A percentile compares a stretch with the other conserved stretches of the same genome.
phyloP scores from a whole-genome alignment of 768 basidiomycete species.

The Pisolithus orientalis region DNA sequence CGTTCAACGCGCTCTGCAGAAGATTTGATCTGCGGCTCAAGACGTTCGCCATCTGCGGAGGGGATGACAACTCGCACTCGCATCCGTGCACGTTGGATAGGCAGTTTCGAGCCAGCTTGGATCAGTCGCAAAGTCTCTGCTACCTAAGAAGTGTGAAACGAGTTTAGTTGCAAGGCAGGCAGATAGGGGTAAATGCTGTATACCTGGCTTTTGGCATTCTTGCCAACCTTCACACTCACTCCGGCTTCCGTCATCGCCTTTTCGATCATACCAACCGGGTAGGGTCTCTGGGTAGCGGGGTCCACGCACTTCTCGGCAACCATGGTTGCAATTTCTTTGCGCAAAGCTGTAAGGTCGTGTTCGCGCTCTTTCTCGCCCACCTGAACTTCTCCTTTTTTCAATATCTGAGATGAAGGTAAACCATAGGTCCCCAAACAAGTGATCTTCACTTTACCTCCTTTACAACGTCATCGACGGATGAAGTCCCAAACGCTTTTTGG shows the following conservation, averaged over 20 bases:
- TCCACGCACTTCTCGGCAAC: constrained; percentile 97
- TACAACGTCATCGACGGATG: constrained; percentile 63
- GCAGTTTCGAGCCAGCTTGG: constrained; percentile 77
- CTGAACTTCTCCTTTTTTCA: constrained; percentile 95
- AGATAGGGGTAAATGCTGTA: constrained; percentile 5
- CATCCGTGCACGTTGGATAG: constrained; percentile 93
- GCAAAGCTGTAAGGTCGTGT: constrained; percentile 76
- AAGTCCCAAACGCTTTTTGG: constrained; percentile 84
- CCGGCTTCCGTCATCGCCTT: constrained; percentile 96
- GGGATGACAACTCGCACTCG: constrained; percentile 80
- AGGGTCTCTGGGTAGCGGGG: constrained; percentile 81
- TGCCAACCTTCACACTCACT: constrained; percentile 82
- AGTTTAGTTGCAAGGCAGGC: not conserved
- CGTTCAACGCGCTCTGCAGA: constrained; percentile 80
- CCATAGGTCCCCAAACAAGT: not conserved
- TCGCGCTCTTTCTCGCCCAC: constrained; percentile 96
- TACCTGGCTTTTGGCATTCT: constrained; percentile 93
- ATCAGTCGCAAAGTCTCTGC: constrained; percentile 83
- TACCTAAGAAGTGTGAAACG: constrained; percentile 43
- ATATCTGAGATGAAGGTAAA: constrained; percentile 47
- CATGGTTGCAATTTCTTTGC: constrained; percentile 87
- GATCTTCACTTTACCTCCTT: constrained; percentile 55
- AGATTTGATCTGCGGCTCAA: constrained; percentile 67
- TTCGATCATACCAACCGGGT: constrained; percentile 93
- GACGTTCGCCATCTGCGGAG: constrained; percentile 50